Evolutionary conservation across 495 filamentous ascomycete species (phyloP).

Genomic region (Amphirosellinia nigrospora): DNA sequence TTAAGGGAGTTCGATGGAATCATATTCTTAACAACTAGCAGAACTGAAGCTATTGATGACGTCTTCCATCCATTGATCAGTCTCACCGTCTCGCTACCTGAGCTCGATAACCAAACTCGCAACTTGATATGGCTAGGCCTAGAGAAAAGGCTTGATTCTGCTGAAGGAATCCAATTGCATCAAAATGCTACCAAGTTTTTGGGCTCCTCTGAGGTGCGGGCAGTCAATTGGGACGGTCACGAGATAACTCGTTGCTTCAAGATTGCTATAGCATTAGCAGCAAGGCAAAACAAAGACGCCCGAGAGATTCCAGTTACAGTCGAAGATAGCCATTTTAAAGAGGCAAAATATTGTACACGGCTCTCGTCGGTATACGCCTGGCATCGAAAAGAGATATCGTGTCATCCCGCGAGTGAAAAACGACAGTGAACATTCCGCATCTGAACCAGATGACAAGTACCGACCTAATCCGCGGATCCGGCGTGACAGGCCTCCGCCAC

Average conservation of each 20-base stretch:
- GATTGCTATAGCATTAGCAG: constrained; percentile 6
- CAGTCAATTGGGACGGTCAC: not conserved
- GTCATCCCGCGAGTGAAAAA: no score
- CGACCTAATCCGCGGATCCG: no score
- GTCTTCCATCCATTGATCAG: not conserved
- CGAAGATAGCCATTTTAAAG: not conserved
- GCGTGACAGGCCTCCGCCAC: no score
- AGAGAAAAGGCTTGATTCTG: not conserved
- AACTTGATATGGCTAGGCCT: not conserved
- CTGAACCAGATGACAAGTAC: no score
- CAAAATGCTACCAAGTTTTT: not conserved
- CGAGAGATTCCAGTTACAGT: not conserved
- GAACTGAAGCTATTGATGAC: not conserved
- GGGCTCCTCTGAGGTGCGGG: not conserved
- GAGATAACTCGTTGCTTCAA: constrained; percentile 4
- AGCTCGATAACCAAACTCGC: not conserved
- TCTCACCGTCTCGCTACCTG: not conserved
- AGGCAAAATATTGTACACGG: constrained; percentile 6
- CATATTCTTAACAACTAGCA: not conserved
- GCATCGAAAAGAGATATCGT: no score
- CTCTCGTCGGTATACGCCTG: no score
- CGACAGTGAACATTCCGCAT: no score
- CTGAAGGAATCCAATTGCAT: not conserved
- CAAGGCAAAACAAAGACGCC: not conserved
- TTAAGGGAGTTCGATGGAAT: not conserved